Evolutionary conservation across 164 flowering plant species (phyloP), one percentile per base, ranked within the genome.

Genomic region (Stephania yunnanensis): DNA sequence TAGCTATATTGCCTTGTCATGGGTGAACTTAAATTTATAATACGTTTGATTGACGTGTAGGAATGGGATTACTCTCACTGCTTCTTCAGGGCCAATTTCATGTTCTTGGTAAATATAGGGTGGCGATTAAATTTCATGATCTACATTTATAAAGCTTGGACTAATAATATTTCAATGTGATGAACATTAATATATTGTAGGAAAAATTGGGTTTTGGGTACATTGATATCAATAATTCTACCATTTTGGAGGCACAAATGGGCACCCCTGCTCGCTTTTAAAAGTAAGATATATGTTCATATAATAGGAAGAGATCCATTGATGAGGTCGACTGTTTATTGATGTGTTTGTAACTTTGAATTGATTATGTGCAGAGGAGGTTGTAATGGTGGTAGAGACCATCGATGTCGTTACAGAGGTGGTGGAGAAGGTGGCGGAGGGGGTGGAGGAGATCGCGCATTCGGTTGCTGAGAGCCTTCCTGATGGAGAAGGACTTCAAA

Each of bases 241-340:
- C 88, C 90, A 15, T 80, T 87, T 9, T 80, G 71, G 80, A 84
- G 10, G 71, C 73, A 65, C 83, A 84, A 81, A 80, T 85, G 85
- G 85, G 69, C 78, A 44, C 83, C 88, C 2, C 68, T 87, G 20
- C 52, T 78, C 2, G 64, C 68, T 10, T 12, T 81, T 8, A 82
- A 77, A 78, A 55, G 87, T 86, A 74, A 77, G 77, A 2, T 36
- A 2, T 36, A 36, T 36, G 42, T 36, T 36, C 42, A 36, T 36
- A 36, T 36, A 36, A 36, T 36, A 36, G 42, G 42, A 36, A 36
- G 42, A 36, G 42, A 36, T 36, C 42, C 4, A 36, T 36, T 36
- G 42, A 36, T 36, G 42, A 2, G 42, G 42, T 36, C 4, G 1
- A 36, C 4, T 36, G 42, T 36, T 2, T 48, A 12, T 50, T 10